Conservation (phyloP, 2,329 filamentous ascomycete species). For the Aspergillus fischeri region DNA sequence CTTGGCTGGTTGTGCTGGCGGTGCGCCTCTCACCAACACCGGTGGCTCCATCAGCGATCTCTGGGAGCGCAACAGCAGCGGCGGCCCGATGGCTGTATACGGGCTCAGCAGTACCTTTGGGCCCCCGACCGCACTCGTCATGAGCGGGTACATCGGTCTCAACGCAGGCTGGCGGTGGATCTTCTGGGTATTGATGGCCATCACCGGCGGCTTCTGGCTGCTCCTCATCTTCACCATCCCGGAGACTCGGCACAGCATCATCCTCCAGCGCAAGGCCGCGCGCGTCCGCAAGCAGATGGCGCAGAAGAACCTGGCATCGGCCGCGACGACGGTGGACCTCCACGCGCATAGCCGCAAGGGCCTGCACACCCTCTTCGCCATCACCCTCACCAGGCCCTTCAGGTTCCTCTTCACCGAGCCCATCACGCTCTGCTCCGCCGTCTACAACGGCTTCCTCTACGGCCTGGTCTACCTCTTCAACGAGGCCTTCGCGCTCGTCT, state of each 20-base stretch:
- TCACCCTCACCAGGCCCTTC: constrained; percentile 63
- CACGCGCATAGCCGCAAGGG: constrained; percentile 54
- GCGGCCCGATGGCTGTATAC: constrained; percentile 33
- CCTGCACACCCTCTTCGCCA: constrained; percentile 66
- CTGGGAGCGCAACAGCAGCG: constrained; percentile 29
- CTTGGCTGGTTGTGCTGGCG: constrained; percentile 26
- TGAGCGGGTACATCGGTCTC: constrained; percentile 32
- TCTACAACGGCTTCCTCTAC: constrained; percentile 60
- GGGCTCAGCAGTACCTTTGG: constrained; percentile 34
- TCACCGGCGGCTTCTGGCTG: constrained; percentile 49
- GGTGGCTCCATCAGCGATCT: constrained; percentile 29
- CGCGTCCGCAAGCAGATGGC: constrained; percentile 41
- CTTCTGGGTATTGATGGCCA: constrained; percentile 58
- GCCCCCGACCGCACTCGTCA: constrained; percentile 30
- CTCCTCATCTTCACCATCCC: constrained; percentile 45
- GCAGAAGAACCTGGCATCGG: constrained; percentile 55
- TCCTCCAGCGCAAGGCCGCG: constrained; percentile 55
- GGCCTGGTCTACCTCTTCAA: constrained; percentile 74
- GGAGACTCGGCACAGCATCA: constrained; percentile 53
- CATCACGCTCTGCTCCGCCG: constrained; percentile 26
- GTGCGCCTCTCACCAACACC: constrained; percentile 32
- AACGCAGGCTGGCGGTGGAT: constrained; percentile 52
- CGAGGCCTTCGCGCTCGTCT: constrained; percentile 64
- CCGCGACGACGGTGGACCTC: constrained; percentile 48
- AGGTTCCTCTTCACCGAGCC: constrained; percentile 27